Evolutionary conservation across 1,284 basidiomycete species (phyloP).

Genomic region (Cutaneotrichosporon sp.): DNA sequence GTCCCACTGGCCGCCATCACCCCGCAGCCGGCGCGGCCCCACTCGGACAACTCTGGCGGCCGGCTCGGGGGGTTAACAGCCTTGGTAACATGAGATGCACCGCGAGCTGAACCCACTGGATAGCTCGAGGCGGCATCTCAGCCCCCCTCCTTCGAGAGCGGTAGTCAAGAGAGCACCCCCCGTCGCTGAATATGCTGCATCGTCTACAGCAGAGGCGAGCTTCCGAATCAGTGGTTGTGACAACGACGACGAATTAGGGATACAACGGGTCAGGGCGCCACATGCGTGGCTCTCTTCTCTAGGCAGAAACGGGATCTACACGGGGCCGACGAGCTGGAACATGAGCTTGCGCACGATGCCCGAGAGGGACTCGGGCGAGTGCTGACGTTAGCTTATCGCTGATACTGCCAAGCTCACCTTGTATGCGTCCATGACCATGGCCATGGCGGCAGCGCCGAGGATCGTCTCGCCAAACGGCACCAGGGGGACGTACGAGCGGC

Average conservation of each 20-base stretch:
- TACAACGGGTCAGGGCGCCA: not conserved
- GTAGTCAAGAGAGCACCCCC: no score
- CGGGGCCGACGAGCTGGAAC: conserved; percentile 88
- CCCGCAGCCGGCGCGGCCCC: no score
- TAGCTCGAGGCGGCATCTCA: no score
- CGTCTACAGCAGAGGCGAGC: not conserved
- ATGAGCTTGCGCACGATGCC: conserved; percentile 82
- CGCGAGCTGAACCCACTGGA: no score
- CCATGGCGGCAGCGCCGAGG: conserved; percentile 75
- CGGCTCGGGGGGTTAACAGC: no score
- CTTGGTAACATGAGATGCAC: no score
- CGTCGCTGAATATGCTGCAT: not conserved
- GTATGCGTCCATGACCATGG: conserved; percentile 82
- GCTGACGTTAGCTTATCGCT: conserved; percentile 50
- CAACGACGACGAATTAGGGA: conserved; percentile 10
- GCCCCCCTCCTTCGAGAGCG: no score
- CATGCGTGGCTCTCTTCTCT: not conserved
- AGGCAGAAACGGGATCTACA: conserved; percentile 21
- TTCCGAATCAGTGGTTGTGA: not conserved
- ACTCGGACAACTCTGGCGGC: no score
- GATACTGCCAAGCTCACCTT: conserved; percentile 30
- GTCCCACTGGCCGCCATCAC: no score
- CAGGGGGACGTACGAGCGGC: conserved; percentile 72
- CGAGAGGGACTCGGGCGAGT: conserved; percentile 84
- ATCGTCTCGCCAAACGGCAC: conserved; percentile 66